These are phyloP conservation scores for Mercurialis annua DNA, from an alignment of 345 rosid genomes.

Conservation along the genomic window DNA sequence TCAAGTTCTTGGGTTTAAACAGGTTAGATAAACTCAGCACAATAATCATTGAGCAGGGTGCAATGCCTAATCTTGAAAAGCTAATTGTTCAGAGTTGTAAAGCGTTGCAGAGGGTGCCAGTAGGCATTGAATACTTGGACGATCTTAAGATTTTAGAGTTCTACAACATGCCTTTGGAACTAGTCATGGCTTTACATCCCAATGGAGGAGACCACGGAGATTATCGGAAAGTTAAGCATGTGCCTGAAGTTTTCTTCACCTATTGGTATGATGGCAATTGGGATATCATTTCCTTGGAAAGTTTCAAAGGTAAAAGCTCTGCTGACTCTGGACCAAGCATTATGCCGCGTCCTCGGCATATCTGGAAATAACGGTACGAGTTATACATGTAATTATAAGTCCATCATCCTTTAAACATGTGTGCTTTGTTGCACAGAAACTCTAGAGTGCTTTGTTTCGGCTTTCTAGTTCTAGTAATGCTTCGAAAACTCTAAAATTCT, in stretches of 20 bases:
- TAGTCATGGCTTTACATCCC: constrained; percentile 1
- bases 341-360: constrained; percentile 1
- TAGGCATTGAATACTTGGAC: constrained; percentile 17
- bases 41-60: constrained; percentile 20
- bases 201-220: constrained; percentile 10
- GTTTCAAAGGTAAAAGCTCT: neutral
- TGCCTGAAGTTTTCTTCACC: constrained; percentile 14
- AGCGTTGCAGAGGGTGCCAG: constrained; percentile 22
- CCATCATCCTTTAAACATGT: too few relatives aligned
- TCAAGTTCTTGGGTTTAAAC: constrained; percentile 22
- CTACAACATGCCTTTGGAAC: constrained; percentile 20
- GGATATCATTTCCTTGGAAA: constrained; percentile 12
- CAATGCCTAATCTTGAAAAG: constrained; percentile 29
- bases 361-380: neutral
- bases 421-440: too few relatives aligned
- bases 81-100: constrained; percentile 18
- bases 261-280: neutral
- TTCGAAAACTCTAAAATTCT: too few relatives aligned
- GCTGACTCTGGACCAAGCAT: neutral
- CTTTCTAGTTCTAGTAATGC: too few relatives aligned
- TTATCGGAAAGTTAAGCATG: neutral
- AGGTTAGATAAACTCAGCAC: constrained; percentile 7
- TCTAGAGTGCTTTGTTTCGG: too few relatives aligned
- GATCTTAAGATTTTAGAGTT: constrained; percentile 21
- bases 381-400: too few relatives aligned